A percentile compares a stretch with the other conserved stretches of the same genome.
These are phyloP conservation scores for Cryphonectria carpinicola DNA, from an alignment of 2,329 filamentous ascomycete genomes.

Conservation along the genomic window DNA sequence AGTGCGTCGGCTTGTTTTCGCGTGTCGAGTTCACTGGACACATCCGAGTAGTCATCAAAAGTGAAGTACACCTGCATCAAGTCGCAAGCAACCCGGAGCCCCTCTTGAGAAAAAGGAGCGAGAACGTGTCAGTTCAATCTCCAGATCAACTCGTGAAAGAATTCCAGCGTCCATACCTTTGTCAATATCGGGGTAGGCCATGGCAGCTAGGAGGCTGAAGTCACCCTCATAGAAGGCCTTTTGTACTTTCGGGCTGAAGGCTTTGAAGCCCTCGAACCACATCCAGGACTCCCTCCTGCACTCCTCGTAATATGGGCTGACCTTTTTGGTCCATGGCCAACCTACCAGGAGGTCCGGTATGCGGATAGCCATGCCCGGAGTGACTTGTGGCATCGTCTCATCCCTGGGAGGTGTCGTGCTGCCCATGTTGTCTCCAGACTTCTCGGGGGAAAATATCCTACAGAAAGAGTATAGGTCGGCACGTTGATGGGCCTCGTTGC, in stretches of 20 bases:
- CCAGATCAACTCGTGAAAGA: background rate
- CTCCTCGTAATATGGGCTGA: background rate
- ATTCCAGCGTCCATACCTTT: background rate
- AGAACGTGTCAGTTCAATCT: background rate
- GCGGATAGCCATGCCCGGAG: background rate
- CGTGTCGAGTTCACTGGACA: slow-evolving; percentile 13
- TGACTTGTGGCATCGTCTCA: background rate
- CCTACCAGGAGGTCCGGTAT: background rate
- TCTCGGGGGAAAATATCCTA: too few relatives aligned
- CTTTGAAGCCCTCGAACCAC: slow-evolving; percentile 21
- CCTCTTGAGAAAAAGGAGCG: slow-evolving; percentile 19
- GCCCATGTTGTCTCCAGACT: background rate
- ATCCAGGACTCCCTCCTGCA: background rate
- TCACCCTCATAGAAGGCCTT: slow-evolving; percentile 30
- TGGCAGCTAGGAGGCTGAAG: slow-evolving; percentile 21
- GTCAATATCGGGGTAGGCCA: background rate
- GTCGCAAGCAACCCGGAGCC: slow-evolving; percentile 30
- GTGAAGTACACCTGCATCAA: slow-evolving; percentile 36
- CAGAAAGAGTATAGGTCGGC: background rate
- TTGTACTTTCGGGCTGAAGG: slow-evolving; percentile 29
- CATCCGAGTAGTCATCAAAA: slow-evolving; percentile 34
- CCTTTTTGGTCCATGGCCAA: background rate
- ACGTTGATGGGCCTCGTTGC: background rate
- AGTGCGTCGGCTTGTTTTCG: slow-evolving; percentile 21
- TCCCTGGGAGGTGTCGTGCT: background rate